Conservation (phyloP, 2,329 filamentous ascomycete genomes). For the Penicillium griseofulvum region DNA sequence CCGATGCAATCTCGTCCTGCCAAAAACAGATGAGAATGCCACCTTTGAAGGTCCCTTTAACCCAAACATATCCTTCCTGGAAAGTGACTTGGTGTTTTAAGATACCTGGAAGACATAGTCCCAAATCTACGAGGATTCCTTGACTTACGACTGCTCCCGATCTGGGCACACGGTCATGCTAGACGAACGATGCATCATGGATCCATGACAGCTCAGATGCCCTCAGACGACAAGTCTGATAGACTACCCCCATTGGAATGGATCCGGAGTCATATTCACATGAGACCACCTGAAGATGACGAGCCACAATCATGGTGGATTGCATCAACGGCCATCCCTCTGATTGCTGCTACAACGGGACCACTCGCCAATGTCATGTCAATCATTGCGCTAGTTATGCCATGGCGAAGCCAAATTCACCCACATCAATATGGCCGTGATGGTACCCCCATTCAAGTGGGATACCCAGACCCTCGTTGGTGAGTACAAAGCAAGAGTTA, state of each 20-base stretch:
- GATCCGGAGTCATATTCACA: conserved; percentile 27
- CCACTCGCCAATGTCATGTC: conserved; percentile 86
- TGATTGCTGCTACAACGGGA: conserved; percentile 79
- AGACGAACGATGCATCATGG: conserved; percentile 19
- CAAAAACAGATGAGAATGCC: conserved; percentile 1
- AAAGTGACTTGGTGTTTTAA: not conserved
- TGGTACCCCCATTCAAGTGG: conserved; percentile 49
- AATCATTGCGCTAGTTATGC: conserved; percentile 77
- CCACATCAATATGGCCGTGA: conserved; percentile 50
- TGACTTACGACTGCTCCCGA: not conserved
- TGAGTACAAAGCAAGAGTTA: conserved; percentile 33
- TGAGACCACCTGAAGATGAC: conserved; percentile 44
- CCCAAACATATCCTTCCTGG: not conserved
- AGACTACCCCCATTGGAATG: conserved; percentile 16
- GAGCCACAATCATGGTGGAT: conserved; percentile 51
- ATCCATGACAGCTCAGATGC: conserved; percentile 3
- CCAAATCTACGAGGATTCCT: not conserved
- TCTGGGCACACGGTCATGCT: not conserved
- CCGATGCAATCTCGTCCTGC: conserved; percentile 7
- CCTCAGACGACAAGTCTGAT: not conserved
- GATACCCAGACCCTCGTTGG: conserved; percentile 69
- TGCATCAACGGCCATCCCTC: conserved; percentile 59
- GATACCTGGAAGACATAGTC: not conserved
- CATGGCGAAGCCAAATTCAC: conserved; percentile 63
- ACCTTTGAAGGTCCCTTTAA: not conserved